phyloP scores from a whole-genome alignment of 2,329 filamentous ascomycete genomes.

The Coniella vitis region DNA sequence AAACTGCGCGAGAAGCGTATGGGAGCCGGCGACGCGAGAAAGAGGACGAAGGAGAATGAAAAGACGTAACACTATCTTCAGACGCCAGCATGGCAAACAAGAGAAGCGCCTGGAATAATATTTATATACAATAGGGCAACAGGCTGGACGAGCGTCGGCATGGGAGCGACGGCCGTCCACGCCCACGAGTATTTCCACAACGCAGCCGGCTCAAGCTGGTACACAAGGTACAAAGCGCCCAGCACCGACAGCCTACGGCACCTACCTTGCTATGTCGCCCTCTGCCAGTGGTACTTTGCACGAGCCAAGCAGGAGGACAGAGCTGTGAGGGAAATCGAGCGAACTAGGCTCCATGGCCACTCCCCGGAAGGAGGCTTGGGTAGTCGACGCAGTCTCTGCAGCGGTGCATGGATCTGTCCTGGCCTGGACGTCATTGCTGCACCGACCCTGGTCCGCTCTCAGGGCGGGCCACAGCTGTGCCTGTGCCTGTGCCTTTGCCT shows the following conservation, averaged over 20 bases:
- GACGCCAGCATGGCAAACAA: background rate
- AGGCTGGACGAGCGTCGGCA: slow-evolving; percentile 1
- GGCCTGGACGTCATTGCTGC: slow-evolving; percentile 13
- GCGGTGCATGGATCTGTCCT: slow-evolving; percentile 7
- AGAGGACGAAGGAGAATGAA: background rate
- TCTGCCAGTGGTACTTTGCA: background rate
- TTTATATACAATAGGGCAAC: slow-evolving; percentile 11
- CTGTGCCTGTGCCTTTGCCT: no score
- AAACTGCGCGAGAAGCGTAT: no score
- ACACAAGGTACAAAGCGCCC: slow-evolving; percentile 1
- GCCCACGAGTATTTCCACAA: background rate
- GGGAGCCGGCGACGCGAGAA: no score
- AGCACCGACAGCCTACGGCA: slow-evolving; percentile 7
- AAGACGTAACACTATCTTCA: background rate
- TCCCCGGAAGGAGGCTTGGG: slow-evolving; percentile 10
- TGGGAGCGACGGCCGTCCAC: slow-evolving; percentile 5
- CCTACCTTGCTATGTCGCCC: slow-evolving; percentile 1
- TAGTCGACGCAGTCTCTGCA: slow-evolving; percentile 10
- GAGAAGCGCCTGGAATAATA: slow-evolving; percentile 8
- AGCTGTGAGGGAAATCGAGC: no score
- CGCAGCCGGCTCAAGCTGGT: background rate
- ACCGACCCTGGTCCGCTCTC: background rate
- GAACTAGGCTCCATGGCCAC: background rate
- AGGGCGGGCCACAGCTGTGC: no score
- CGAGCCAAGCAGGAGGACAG: no score